phyloP scores from a whole-genome alignment of 2,329 filamentous ascomycete genomes.

The Fusarium anthophilum region DNA sequence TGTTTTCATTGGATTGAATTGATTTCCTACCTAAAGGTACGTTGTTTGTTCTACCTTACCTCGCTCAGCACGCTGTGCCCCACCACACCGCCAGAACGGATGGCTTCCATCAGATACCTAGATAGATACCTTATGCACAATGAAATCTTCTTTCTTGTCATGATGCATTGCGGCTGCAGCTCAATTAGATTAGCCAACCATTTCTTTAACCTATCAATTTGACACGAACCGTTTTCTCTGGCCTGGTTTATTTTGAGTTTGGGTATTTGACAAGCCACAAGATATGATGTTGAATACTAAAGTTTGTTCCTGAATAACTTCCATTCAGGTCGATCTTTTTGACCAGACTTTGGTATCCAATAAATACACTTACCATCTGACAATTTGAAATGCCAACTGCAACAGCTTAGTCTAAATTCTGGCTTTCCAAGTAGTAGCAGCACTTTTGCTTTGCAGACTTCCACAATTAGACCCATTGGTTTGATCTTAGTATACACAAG shows the following conservation, averaged over 20 bases:
- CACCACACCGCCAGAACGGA: constrained; percentile 22
- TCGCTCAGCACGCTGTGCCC: background rate
- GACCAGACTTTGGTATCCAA: background rate
- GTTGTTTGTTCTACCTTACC: background rate
- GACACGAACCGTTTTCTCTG: background rate
- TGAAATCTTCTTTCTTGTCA: constrained; percentile 1
- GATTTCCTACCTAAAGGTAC: background rate
- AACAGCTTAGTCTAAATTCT: background rate
- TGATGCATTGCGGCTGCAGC: background rate
- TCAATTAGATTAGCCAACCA: background rate
- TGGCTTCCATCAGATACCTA: background rate
- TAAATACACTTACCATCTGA: background rate
- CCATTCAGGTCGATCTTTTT: background rate
- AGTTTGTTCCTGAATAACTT: background rate
- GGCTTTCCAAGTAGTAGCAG: background rate
- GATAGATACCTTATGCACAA: background rate
- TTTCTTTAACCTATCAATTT: background rate
- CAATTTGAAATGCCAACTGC: background rate
- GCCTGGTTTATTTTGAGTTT: background rate
- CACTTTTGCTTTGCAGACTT: background rate
- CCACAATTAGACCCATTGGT: background rate
- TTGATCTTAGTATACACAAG: background rate
- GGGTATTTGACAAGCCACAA: background rate
- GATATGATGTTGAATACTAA: background rate
- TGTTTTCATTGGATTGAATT: background rate